Evolutionary conservation across 2,329 filamentous ascomycete genomes (phyloP).

Genomic region (Bipolaris oryzae): DNA sequence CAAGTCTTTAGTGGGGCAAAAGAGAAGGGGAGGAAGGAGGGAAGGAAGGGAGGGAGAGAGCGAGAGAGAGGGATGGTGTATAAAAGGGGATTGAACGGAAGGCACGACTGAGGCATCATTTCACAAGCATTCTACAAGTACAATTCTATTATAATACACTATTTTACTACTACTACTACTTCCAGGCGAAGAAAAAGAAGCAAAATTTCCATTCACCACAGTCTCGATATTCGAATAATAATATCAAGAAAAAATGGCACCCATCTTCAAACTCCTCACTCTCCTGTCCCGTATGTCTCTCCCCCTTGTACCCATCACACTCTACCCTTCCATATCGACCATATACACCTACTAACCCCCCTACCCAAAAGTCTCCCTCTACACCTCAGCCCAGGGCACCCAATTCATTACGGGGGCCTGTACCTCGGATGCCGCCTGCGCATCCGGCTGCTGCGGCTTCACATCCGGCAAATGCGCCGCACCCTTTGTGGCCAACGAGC

Average conservation of each 20-base stretch:
- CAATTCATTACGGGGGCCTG: conserved; percentile 42
- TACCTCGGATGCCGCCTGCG: conserved; percentile 36
- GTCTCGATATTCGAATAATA: background rate
- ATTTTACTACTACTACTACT: background rate
- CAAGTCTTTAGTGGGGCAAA: background rate
- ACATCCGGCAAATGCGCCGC: conserved; percentile 44
- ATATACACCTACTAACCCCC: conserved; percentile 8
- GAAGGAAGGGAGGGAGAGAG: no score
- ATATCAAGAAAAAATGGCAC: conserved; percentile 27
- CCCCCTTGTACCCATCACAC: background rate
- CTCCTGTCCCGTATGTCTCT: conserved; percentile 30
- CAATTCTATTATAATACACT: background rate
- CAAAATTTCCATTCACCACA: conserved; percentile 8
- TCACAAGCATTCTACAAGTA: background rate
- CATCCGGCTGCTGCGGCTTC: conserved; percentile 34
- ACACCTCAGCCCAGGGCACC: conserved; percentile 33
- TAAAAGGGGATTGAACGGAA: no score
- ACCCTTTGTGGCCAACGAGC: conserved; percentile 41
- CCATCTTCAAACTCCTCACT: conserved; percentile 34
- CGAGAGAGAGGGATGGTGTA: no score
- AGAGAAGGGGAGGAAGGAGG: background rate
- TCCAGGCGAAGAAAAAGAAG: conserved; percentile 29
- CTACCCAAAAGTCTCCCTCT: conserved; percentile 28
- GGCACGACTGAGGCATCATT: background rate
- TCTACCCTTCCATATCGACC: background rate